phyloP scores from a whole-genome alignment of 805 yeast species.

The Ogataea ramenticola region DNA sequence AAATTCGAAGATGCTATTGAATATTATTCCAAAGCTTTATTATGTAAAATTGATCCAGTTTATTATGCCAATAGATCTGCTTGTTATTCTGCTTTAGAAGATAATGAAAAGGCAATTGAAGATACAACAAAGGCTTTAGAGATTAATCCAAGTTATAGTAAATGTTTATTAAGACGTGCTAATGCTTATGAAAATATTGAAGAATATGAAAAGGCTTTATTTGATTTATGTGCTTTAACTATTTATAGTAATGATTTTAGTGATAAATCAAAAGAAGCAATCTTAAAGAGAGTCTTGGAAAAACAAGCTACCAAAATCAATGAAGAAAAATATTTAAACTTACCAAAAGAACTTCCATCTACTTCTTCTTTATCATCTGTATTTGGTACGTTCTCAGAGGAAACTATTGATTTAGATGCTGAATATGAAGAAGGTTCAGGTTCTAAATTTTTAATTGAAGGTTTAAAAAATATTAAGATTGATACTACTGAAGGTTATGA shows the following conservation, averaged over 20 bases:
- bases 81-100: constrained; percentile 76
- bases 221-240: constrained; percentile 85
- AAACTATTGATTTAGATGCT: constrained; percentile 38
- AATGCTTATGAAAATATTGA: constrained; percentile 82
- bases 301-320: constrained; percentile 71
- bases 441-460: constrained; percentile 59
- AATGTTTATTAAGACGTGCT: constrained; percentile 91
- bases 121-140: constrained; percentile 84
- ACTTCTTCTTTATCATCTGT: constrained; percentile 79
- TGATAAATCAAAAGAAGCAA: constrained; percentile 67
- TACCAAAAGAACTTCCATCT: constrained; percentile 61
- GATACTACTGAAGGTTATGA: constrained; percentile 55
- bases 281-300: constrained; percentile 81
- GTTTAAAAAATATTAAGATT: constrained; percentile 40
- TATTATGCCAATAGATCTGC: constrained; percentile 96
- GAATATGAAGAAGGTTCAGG: constrained; percentile 49
- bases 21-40: constrained; percentile 72
- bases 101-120: constrained; percentile 76
- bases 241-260: constrained; percentile 65
- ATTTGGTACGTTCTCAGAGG: constrained; percentile 74
- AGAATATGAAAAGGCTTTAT: constrained; percentile 75
- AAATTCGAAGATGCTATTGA: constrained; percentile 70
- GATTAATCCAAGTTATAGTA: constrained; percentile 83
- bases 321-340: constrained; percentile 46
- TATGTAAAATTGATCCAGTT: constrained; percentile 74